Base-by-base conservation (phyloP, 1,139 yeast species). In the Nakaseomyces uthaithaninus region DNA sequence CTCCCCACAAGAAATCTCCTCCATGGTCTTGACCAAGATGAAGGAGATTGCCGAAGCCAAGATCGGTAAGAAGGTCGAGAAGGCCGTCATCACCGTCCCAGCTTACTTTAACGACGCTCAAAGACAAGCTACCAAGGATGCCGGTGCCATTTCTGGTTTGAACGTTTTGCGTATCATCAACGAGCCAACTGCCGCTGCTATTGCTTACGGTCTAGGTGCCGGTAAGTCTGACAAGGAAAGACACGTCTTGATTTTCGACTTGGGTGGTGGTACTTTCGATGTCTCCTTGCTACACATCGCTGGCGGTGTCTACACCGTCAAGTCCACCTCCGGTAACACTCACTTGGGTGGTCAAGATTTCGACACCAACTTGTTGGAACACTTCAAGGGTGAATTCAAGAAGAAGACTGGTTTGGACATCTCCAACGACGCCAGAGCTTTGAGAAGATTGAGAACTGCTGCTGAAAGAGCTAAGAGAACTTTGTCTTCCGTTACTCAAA, bases 321-420 rank as follows among this genome's bases (percentile, higher is more conserved):
- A 89, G 80, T 93, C 98, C 63, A 91, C 98, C 63, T 95, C 97
- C 67, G 98, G 98, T 86, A 96, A 91, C 75, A 91, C 98, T 64
- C 98, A 89, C 74, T 82, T 89, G 77, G 97, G 98, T 81, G 97
- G 97, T 82, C 95, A 89, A 77, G 97, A 89, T 77, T 89, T 89
- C 73, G 96, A 87, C 72, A 80, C 89, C 80, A 84, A 87, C 78
- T 79, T 89, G 66, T 83, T 89, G 67, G 91, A 84, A 69, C 86
- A 77, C 77, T 89, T 89, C 80, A 80, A 80, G 71, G 77, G 79
- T 63, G 96, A 89, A 67, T 89, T 89, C 91, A 81, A 86, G 78
- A 84, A 86, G 80, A 89, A 89, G 82, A 82, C 93, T 68, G 89
- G 91, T 75, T 73, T 75, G 70, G 97, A 89, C 68, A 79, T 89